Evolutionary conservation across 108 stramenopile genomes (phyloP).

Genomic region (Mediolabrus comicus): DNA sequence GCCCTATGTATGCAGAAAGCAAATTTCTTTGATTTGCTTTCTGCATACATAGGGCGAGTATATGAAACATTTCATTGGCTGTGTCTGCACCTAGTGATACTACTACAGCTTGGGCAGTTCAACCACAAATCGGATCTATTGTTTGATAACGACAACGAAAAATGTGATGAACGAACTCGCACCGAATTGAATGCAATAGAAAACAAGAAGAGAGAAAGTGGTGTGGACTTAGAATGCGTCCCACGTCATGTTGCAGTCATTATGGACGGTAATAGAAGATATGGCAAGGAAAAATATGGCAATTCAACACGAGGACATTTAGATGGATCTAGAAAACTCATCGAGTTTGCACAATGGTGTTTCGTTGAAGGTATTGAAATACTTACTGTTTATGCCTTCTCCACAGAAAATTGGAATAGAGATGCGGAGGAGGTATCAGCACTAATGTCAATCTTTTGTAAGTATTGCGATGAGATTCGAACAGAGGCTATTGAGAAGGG

Average conservation of each 20-base stretch:
- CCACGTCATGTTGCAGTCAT: constrained; percentile 89
- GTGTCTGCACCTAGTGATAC: background rate
- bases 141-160: background rate
- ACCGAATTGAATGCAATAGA: constrained; percentile 16
- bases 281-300: constrained; percentile 74
- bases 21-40: too few relatives aligned
- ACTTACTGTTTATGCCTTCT: constrained; percentile 97
- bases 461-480: constrained; percentile 85
- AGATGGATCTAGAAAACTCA: constrained; percentile 89
- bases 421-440: constrained; percentile 76
- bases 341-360: constrained; percentile 94
- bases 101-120: background rate
- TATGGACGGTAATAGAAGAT: constrained; percentile 99
- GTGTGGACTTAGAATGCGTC: constrained; percentile 41
- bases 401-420: constrained; percentile 97
- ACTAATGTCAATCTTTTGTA: constrained; percentile 84
- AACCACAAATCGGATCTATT: background rate
- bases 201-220: constrained; percentile 48
- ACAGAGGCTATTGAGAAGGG: constrained; percentile 80
- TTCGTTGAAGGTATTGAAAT: constrained; percentile 71
- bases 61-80: constrained; percentile 1
- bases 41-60: background rate
- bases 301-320: constrained; percentile 85
- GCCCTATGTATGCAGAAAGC: background rate
- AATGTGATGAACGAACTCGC: constrained; percentile 41